Conservation (phyloP, 345 rosid species). For the Geranium brycei region DNA sequence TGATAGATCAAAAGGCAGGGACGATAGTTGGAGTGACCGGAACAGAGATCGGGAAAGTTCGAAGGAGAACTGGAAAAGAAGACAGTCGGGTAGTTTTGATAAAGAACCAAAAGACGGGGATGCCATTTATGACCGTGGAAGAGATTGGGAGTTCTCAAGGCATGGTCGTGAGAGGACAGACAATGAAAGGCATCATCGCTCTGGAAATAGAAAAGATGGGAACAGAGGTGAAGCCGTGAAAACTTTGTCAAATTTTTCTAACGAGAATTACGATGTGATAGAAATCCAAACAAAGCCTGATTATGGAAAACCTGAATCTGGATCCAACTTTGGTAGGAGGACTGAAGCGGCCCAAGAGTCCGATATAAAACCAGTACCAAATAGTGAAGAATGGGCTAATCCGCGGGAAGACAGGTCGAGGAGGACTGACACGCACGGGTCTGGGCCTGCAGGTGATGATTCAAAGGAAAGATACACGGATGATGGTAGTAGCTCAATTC, state of each 20-base stretch:
- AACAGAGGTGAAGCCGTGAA: conserved; percentile 89
- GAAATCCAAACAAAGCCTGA: conserved; percentile 95
- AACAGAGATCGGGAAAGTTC: conserved; percentile 57
- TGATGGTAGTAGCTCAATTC: conserved; percentile 27
- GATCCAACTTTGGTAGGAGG: conserved; percentile 22
- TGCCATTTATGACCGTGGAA: conserved; percentile 41
- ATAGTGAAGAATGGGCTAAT: conserved; percentile 61
- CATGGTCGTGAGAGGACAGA: conserved; percentile 87
- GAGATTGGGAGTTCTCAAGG: conserved; percentile 72
- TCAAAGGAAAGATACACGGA: conserved; percentile 51
- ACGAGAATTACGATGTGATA: conserved; percentile 94
- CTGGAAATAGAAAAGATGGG: conserved; percentile 56
- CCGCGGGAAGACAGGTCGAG: conserved; percentile 49
- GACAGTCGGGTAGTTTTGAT: conserved; percentile 34
- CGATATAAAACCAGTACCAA: conserved; percentile 21
- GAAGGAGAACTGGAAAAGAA: conserved; percentile 67
- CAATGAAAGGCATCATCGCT: conserved; percentile 78
- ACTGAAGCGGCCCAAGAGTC: no score
- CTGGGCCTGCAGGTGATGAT: conserved; percentile 48
- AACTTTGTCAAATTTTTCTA: conserved; percentile 75
- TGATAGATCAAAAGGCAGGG: conserved; percentile 58
- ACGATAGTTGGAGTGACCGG: conserved; percentile 54
- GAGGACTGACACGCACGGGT: conserved; percentile 24
- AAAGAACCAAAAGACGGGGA: conserved; percentile 73
- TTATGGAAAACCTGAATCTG: conserved; percentile 53